Conservation (phyloP, 2,329 filamentous ascomycete genomes). For the Aspergillus ochraceus region DNA sequence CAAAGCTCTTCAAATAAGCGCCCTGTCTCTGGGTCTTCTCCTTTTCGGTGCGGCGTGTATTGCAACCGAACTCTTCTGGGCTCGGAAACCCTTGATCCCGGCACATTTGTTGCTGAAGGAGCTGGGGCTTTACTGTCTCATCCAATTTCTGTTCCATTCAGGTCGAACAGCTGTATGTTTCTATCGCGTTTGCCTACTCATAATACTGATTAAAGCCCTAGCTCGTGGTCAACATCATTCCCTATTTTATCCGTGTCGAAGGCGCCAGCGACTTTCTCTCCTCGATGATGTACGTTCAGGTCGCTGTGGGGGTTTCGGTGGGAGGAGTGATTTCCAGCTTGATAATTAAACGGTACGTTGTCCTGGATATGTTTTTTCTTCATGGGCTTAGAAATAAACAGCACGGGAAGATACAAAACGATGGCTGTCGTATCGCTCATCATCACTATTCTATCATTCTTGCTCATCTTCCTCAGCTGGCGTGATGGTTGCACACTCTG, state of each 20-base stretch:
- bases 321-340: neutral
- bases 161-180: slow-evolving; percentile 16
- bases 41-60: slow-evolving; percentile 7
- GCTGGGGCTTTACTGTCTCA: slow-evolving; percentile 13
- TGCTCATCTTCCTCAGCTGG: slow-evolving; percentile 19
- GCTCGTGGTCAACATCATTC: neutral
- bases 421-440: slow-evolving; percentile 3
- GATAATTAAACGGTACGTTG: slow-evolving; percentile 13
- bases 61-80: slow-evolving; percentile 18
- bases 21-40: neutral
- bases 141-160: slow-evolving; percentile 14
- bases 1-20: neutral
- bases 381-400: neutral
- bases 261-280: slow-evolving; percentile 15
- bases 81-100: slow-evolving; percentile 20
- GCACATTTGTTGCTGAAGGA: slow-evolving; percentile 9
- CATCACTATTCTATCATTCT: slow-evolving; percentile 7
- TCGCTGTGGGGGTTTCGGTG: slow-evolving; percentile 3
- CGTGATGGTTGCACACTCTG: slow-evolving; percentile 9
- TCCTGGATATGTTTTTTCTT: neutral
- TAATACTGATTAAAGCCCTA: neutral
- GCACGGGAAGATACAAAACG: slow-evolving; percentile 6
- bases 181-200: neutral
- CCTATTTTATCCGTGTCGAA: slow-evolving; percentile 22
- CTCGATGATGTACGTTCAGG: neutral